These are phyloP conservation scores for Leptosphaerulina australis DNA, from an alignment of 2,329 filamentous ascomycete species.

Conservation along the genomic window DNA sequence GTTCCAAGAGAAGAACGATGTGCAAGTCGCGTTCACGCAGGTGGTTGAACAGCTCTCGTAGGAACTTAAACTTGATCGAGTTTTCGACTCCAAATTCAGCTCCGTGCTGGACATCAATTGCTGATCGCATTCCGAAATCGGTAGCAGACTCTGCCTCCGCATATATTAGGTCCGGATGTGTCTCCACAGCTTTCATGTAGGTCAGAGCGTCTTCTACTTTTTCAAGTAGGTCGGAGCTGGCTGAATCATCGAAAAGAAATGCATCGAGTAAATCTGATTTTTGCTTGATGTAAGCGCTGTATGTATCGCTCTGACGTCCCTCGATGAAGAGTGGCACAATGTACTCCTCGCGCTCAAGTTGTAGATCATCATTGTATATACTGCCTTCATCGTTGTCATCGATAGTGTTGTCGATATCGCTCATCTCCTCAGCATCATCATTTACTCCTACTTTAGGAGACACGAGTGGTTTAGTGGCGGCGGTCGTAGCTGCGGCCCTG, in stretches of 20 bases:
- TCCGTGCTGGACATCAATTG: conserved; percentile 28
- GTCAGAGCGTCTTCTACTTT: conserved; percentile 29
- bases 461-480: background rate
- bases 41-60: conserved; percentile 30
- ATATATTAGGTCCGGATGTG: conserved; percentile 41
- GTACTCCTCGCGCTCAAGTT: conserved; percentile 37
- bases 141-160: conserved; percentile 26
- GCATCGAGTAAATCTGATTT: conserved; percentile 27
- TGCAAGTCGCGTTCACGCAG: conserved; percentile 34
- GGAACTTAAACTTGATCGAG: conserved; percentile 44
- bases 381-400: conserved; percentile 28
- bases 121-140: conserved; percentile 4
- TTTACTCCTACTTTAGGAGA: conserved; percentile 7
- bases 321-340: conserved; percentile 43
- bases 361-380: conserved; percentile 37
- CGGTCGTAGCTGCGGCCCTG: conserved; percentile 1
- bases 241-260: conserved; percentile 1
- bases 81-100: conserved; percentile 39
- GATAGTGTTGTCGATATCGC: conserved; percentile 16
- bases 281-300: conserved; percentile 26
- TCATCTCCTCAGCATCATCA: conserved; percentile 27
- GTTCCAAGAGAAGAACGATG: conserved; percentile 36
- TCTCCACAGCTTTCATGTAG: conserved; percentile 36
- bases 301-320: conserved; percentile 38
- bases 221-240: conserved; percentile 11